Base-by-base conservation (phyloP, 176 grass and related monocot genomes). In the Tillandsia fasciculata region DNA sequence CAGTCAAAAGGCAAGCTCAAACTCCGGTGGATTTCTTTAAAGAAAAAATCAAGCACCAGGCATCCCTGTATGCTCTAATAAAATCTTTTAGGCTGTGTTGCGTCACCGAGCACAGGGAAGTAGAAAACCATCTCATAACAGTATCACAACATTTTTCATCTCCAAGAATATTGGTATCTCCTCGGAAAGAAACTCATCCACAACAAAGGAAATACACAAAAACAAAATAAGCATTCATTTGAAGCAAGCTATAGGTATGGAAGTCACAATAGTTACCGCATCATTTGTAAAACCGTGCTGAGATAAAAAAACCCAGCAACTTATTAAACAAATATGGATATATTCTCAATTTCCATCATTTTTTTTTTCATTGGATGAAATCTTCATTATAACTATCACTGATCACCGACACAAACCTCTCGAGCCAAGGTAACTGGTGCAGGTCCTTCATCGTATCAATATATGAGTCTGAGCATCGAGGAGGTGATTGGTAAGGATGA, bases 331-430 rank as follows among this genome's bases (percentile, higher is more conserved):
- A 72, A n/a, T 54, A 33, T 54, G 53, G 77, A 64, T 65, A 66
- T 79, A 77, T 15, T 78, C 76, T 83, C 70, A 61, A 49, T 80
- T 87, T 86, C 80, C 78, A 70, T 86, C 53, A 52, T 42, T 22
- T 69, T 76, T 67, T 68, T 23, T 13, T 79, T 99, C 90, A 99
- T 70, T 94, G 95, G 71, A 99, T 83, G 75, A 92, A 99, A 51
- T 99, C 95, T 24, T 99, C 95, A 9, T 86, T 85, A 79, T 99
- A 99, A 71, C 72, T 94, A 72, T 99, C 95, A 26, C 95, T 99
- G 65, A 94, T 99, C 49, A 99, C 95, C 12, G 95, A 99, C 70
- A 99, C 95, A 15, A 99, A 99, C 51, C 95, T 88, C 84, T 99
- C 95, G 0, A 99, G 95, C 95, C 95, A 99, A 7, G 95, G 95